Percentiles rank a stretch among this genome's conserved stretches.
phyloP scores from a whole-genome alignment of 768 basidiomycete species.

The Pholiota conissans region DNA sequence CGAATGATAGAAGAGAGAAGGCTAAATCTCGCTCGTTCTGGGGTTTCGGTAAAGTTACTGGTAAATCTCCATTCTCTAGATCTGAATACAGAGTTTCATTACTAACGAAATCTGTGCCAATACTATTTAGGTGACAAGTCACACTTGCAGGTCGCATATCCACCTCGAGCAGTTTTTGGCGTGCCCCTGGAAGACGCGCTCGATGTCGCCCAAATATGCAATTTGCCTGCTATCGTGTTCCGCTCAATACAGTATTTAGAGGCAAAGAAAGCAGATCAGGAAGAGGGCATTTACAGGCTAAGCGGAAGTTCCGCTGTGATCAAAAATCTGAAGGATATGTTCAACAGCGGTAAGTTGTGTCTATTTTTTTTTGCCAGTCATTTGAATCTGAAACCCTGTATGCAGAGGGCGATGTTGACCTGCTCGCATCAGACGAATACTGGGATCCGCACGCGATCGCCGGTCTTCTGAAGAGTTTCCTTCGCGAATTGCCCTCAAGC shows the following conservation, averaged over 20 bases:
- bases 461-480: constrained; percentile 88
- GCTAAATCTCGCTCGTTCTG: constrained; percentile 93
- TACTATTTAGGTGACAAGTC: constrained; percentile 35
- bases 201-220: constrained; percentile 85
- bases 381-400: constrained; percentile 12
- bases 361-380: constrained; percentile 8
- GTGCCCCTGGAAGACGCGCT: constrained; percentile 86
- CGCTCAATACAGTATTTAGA: constrained; percentile 95
- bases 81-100: constrained; percentile 3
- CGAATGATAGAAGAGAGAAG: constrained; percentile 82
- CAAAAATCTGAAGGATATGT: constrained; percentile 89
- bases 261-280: constrained; percentile 89
- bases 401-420: constrained; percentile 93
- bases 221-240: constrained; percentile 92
- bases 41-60: constrained; percentile 77
- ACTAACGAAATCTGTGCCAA: constrained; percentile 10
- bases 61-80: constrained; percentile 28
- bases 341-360: constrained; percentile 73
- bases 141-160: constrained; percentile 34
- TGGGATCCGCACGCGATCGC: constrained; percentile 99
- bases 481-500: constrained; percentile 91
- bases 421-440: constrained; percentile 84
- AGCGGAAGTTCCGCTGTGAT: constrained; percentile 95
- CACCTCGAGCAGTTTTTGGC: constrained; percentile 82
- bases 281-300: constrained; percentile 96